These are phyloP conservation scores for Spinacia oleracea DNA, from an alignment of 179 eudicot species.

Conservation along the genomic window DNA sequence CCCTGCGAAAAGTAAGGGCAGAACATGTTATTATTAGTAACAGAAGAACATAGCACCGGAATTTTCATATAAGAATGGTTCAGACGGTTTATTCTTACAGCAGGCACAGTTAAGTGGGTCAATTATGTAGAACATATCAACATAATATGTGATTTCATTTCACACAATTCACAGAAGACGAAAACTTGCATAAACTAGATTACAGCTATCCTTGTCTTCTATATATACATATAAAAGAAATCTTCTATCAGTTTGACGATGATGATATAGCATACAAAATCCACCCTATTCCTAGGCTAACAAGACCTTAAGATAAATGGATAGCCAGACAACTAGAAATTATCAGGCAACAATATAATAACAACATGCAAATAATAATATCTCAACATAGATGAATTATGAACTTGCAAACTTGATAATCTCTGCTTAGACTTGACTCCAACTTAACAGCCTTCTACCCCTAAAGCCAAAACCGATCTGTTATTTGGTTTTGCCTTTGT, in stretches of 20 bases:
- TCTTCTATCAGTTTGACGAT: not conserved
- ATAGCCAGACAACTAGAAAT: not conserved
- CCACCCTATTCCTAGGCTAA: not conserved
- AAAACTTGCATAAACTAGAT: not conserved
- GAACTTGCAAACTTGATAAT: not conserved
- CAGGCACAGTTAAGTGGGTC: not conserved
- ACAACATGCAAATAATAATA: not conserved
- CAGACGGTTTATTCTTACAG: not conserved
- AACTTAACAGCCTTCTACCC: not conserved
- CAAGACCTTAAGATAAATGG: not conserved
- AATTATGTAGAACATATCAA: not conserved
- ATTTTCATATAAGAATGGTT: no score
- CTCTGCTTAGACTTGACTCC: not conserved
- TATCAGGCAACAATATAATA: not conserved
- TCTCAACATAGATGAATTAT: not conserved
- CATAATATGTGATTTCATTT: not conserved
- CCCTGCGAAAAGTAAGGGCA: not conserved
- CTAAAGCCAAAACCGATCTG: not conserved
- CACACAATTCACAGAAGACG: not conserved
- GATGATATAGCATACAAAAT: not conserved
- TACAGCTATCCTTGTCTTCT: not conserved
- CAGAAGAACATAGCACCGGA: not conserved
- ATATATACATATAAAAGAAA: not conserved
- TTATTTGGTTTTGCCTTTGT: not conserved
- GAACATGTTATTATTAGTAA: not conserved